Conservation (phyloP, 345 rosid species). For the Camelina laxa region DNA sequence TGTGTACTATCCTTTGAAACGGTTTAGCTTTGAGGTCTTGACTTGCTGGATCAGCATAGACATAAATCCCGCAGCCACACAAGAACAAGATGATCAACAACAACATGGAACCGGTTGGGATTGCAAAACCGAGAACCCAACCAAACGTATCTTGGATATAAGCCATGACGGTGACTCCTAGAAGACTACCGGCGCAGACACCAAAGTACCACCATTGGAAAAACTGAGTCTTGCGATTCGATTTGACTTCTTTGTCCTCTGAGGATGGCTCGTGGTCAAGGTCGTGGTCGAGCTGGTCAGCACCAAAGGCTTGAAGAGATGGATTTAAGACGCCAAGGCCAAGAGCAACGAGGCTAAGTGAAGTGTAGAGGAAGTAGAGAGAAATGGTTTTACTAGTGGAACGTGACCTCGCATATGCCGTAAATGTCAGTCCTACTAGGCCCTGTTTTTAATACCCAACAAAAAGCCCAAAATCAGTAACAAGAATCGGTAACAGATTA, state of each 20-base stretch:
- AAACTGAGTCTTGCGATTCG: conserved; percentile 59
- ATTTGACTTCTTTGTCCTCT: conserved; percentile 47
- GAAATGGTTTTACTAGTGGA: conserved; percentile 52
- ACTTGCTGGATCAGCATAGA: conserved; percentile 47
- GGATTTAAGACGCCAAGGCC: conserved; percentile 91
- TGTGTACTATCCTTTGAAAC: conserved; percentile 37
- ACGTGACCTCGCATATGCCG: conserved; percentile 64
- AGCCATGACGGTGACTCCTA: conserved; percentile 85
- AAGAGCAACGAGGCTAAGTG: conserved; percentile 73
- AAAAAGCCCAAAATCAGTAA: conserved; percentile 31
- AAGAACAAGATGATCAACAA: conserved; percentile 56
- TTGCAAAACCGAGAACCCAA: conserved; percentile 90
- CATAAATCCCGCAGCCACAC: conserved; percentile 63
- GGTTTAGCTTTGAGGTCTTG: conserved; percentile 32
- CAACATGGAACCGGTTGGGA: conserved; percentile 78
- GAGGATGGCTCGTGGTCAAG: conserved; percentile 50
- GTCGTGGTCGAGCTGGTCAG: conserved; percentile 70
- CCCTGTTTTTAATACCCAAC: conserved; percentile 56
- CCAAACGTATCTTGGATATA: conserved; percentile 89
- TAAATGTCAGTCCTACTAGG: conserved; percentile 75
- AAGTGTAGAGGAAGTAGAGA: conserved; percentile 64
- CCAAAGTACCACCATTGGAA: conserved; percentile 98
- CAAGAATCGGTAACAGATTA: background rate
- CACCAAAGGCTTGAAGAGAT: conserved; percentile 90
- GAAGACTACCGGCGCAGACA: conserved; percentile 80